Percentiles rank a stretch among this genome's conserved stretches.
phyloP scores from a whole-genome alignment of 2,329 filamentous ascomycete species.

The Pestalotiopsis sp. region DNA sequence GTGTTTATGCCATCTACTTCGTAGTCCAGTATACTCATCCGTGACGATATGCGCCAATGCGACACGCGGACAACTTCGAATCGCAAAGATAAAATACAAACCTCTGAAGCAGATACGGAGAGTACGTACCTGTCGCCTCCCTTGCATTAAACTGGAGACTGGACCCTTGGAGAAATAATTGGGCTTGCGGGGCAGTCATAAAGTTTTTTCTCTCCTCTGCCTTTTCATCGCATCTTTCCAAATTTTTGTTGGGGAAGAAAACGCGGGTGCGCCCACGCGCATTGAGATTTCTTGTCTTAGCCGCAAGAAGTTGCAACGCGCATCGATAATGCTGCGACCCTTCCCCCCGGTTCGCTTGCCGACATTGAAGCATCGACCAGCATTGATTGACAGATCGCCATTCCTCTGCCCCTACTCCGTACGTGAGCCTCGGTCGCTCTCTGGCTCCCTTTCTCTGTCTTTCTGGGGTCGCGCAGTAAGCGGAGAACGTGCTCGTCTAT shows the following conservation, averaged over 20 bases:
- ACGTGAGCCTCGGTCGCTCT: background rate
- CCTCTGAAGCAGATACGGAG: too few relatives aligned
- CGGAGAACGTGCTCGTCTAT: background rate
- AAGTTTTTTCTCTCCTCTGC: background rate
- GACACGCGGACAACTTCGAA: too few relatives aligned
- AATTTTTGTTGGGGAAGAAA: slow-evolving; percentile 4
- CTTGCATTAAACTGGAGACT: background rate
- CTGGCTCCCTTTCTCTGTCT: background rate
- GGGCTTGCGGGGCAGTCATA: background rate
- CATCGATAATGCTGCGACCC: background rate
- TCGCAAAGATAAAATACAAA: too few relatives aligned
- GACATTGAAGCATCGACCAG: background rate
- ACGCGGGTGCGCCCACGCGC: background rate
- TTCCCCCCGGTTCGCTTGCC: background rate
- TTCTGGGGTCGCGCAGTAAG: background rate
- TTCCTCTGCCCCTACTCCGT: background rate
- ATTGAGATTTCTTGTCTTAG: background rate
- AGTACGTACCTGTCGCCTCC: background rate
- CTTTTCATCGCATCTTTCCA: background rate
- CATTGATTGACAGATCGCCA: background rate
- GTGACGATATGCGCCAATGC: too few relatives aligned
- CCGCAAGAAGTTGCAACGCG: background rate
- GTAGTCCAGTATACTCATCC: too few relatives aligned
- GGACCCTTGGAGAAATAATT: slow-evolving; percentile 3
- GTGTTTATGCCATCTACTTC: too few relatives aligned